phyloP scores from a whole-genome alignment of 371 early-diverging fungal genomes.

The Mortierella sp. region DNA sequence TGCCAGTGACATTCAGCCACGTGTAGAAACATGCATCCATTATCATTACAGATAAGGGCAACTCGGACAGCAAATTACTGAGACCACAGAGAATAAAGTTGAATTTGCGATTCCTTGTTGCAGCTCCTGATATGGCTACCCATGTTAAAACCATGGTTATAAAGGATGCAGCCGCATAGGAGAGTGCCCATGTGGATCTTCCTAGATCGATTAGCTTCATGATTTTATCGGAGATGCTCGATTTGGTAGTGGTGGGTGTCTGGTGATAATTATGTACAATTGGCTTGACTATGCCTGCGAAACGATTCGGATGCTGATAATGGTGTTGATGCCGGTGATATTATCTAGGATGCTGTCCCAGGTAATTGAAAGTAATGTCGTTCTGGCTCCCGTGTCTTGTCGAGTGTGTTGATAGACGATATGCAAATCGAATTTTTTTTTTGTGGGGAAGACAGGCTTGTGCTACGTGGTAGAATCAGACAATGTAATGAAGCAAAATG shows the following conservation, averaged over 20 bases:
- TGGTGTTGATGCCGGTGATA: neutral
- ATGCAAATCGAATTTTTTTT: neutral
- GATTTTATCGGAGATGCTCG: neutral
- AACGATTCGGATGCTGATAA: neutral
- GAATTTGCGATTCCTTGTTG: conserved; percentile 32
- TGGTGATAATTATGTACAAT: neutral
- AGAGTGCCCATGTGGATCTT: conserved; percentile 35
- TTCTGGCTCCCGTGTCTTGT: neutral
- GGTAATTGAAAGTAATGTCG: neutral
- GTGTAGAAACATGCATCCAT: conserved; percentile 44
- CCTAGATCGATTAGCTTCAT: conserved; percentile 34
- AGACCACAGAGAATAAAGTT: conserved; percentile 38
- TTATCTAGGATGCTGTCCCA: neutral
- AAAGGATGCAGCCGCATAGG: conserved; percentile 41
- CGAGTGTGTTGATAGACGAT: neutral
- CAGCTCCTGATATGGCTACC: conserved; percentile 41
- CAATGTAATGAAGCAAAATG: neutral
- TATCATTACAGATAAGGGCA: conserved; percentile 36
- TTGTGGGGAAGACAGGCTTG: conserved; percentile 22
- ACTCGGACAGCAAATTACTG: conserved; percentile 37
- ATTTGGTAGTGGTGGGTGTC: no score
- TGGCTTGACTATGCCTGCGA: neutral
- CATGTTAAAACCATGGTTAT: conserved; percentile 32
- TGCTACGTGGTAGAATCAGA: conserved; percentile 13
- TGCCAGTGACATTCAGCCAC: conserved; percentile 50